Conservation (phyloP, 306 rosid species). For the Rubus idaeus region DNA sequence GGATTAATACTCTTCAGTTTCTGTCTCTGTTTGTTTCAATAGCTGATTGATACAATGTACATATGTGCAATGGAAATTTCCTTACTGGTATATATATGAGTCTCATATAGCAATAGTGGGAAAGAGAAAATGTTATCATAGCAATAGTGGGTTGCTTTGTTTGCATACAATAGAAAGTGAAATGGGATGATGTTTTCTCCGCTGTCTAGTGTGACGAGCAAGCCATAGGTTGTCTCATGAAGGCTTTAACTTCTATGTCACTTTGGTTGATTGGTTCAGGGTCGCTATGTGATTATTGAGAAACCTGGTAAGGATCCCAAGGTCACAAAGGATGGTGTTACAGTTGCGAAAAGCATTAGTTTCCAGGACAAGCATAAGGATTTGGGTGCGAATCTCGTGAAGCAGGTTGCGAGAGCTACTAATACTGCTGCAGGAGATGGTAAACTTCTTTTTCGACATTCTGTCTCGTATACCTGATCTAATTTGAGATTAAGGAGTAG, state of each 20-base stretch:
- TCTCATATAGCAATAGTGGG: not conserved
- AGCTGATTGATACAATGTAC: not conserved
- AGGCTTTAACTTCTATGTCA: not conserved
- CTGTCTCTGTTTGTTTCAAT: not conserved
- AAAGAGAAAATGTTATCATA: not conserved
- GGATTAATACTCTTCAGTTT: conserved; percentile 6
- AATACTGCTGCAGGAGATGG: conserved; percentile 93
- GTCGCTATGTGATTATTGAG: conserved; percentile 92
- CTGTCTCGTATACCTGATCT: not conserved
- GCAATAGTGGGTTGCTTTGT: not conserved
- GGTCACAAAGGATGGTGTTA: conserved; percentile 91
- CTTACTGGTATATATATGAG: too few species aligned
- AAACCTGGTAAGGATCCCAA: conserved; percentile 50
- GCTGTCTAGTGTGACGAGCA: not conserved
- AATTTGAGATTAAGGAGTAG: not conserved
- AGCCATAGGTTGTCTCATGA: not conserved
- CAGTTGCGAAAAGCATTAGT: conserved; percentile 84
- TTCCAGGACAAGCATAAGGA: conserved; percentile 72
- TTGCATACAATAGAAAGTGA: not conserved
- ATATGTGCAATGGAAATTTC: too few species aligned
- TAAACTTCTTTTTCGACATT: conserved; percentile 26
- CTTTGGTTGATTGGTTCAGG: conserved; percentile 50
- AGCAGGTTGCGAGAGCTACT: conserved; percentile 92
- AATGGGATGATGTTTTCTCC: not conserved
- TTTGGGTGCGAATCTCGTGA: conserved; percentile 82